These are phyloP conservation scores for Agaricus subrufescens DNA, from an alignment of 768 basidiomycete species.

Conservation along the genomic window DNA sequence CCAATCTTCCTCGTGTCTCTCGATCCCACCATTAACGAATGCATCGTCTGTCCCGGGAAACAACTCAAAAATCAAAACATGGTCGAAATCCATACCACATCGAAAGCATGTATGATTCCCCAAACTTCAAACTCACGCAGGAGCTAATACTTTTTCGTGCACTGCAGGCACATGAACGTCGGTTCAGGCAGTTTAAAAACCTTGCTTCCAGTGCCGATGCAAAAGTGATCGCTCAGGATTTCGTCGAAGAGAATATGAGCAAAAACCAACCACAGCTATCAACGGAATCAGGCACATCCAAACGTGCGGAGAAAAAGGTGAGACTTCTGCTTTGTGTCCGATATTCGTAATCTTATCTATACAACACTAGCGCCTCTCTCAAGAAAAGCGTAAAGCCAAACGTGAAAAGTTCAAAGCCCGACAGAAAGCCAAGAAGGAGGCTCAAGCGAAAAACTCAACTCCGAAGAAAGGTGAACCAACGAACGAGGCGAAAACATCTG, in stretches of 20 bases:
- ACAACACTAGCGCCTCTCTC: constrained; percentile 31
- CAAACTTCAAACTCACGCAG: constrained; percentile 9
- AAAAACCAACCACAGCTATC: constrained; percentile 22
- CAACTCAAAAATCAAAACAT: constrained; percentile 56
- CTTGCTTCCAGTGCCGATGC: constrained; percentile 36
- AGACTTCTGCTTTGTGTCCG: constrained; percentile 10
- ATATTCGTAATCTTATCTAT: constrained; percentile 21
- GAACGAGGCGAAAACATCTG: background rate
- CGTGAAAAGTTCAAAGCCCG: constrained; percentile 46
- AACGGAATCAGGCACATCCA: constrained; percentile 35
- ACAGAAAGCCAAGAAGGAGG: constrained; percentile 30
- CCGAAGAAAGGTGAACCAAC: background rate
- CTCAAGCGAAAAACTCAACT: background rate
- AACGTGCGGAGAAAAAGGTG: constrained; percentile 62
- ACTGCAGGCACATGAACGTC: constrained; percentile 59
- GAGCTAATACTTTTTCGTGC: constrained; percentile 1
- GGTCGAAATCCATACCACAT: constrained; percentile 52
- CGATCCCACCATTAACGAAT: constrained; percentile 51
- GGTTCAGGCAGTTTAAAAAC: constrained; percentile 44
- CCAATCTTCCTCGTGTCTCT: constrained; percentile 58
- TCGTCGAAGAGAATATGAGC: constrained; percentile 25
- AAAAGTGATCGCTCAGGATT: constrained; percentile 42
- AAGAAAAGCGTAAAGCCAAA: constrained; percentile 37
- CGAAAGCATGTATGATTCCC: constrained; percentile 52
- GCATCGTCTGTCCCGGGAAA: constrained; percentile 71